Base-by-base conservation (phyloP, 2,329 filamentous ascomycete genomes). In the Nothopassalora personata region DNA sequence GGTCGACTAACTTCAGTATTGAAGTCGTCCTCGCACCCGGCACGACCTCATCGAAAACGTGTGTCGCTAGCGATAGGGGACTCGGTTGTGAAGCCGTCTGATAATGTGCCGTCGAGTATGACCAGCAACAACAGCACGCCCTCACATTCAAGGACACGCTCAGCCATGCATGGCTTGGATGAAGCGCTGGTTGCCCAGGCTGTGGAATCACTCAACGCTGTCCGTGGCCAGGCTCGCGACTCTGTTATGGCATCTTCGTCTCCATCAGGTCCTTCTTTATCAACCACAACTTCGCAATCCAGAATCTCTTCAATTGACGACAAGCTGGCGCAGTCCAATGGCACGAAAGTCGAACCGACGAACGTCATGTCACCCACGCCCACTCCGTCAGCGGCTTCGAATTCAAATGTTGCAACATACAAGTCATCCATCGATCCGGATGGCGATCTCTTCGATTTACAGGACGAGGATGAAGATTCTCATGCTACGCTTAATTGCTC, bases 21-120 rank as follows among this genome's bases (percentile, higher is more conserved):
- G 59, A 73, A 72, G 50, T 71, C 70, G 19, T 66, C 72, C 0
- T 67, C 66, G 9, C 65, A 70, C 13, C 47, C 57, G 13, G 46
- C 58, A 49, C 60, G 61, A 27, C 54, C 65, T 18, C 68, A 67
- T 48, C 65, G 65, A 46, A 74, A 74, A 56, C 67, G 71, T 28
- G 72, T 74, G 1, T 73, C 71, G 7, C 54, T 74, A 18, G 68
- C 71, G 1, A 67, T 74, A 2, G 72, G 71, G 33, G 70, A 73
- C 58, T 64, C 60, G 7, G 71, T 74, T 51, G 72, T 74, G 5
- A 69, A 68, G 13, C 72, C 72, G 9, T 69, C 66, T 23, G 72
- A 74, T 33, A 72, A 70, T 55, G 67, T 73, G 19, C 68, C 71
- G 11, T 19, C 63, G 5, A 58, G 60, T 1, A 56, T 67, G 56